Evolutionary conservation across 768 basidiomycete genomes (phyloP).

Genomic region (Phaeolepiota aurea): DNA sequence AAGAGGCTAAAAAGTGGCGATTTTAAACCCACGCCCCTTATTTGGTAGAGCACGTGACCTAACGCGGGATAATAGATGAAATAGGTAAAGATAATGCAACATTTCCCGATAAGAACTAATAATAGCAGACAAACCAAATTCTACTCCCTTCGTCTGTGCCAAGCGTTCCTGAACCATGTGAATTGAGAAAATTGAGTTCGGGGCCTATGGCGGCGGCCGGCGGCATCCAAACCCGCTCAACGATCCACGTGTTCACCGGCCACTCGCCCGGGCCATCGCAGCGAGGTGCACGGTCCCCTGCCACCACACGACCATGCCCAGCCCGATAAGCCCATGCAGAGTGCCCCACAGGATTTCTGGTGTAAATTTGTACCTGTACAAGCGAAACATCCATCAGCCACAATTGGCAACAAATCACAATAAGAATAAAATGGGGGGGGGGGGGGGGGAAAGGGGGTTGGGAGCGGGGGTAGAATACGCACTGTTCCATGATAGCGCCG

Average conservation of each 20-base stretch:
- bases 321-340: constrained; percentile 60
- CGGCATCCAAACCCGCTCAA: too few relatives aligned
- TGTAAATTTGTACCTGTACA: constrained; percentile 47
- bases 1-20: too few relatives aligned
- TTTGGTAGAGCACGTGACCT: too few relatives aligned
- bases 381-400: not conserved
- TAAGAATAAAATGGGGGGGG: too few relatives aligned
- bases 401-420: too few relatives aligned
- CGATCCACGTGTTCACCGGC: not conserved
- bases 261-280: constrained; percentile 24
- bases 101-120: too few relatives aligned
- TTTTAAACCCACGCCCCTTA: too few relatives aligned
- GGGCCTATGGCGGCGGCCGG: too few relatives aligned
- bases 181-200: not conserved
- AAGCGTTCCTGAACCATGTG: not conserved
- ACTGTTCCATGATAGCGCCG: constrained; percentile 54
- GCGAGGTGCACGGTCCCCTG: constrained; percentile 58
- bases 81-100: too few relatives aligned
- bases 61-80: too few relatives aligned
- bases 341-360: constrained; percentile 72
- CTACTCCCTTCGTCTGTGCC: too few relatives aligned
- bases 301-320: constrained; percentile 78
- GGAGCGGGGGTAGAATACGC: constrained; percentile 16
- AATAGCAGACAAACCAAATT: too few relatives aligned
- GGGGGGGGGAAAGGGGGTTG: not conserved